Evolutionary conservation across 805 yeast genomes (phyloP).

Genomic region (Candida maltosa): DNA sequence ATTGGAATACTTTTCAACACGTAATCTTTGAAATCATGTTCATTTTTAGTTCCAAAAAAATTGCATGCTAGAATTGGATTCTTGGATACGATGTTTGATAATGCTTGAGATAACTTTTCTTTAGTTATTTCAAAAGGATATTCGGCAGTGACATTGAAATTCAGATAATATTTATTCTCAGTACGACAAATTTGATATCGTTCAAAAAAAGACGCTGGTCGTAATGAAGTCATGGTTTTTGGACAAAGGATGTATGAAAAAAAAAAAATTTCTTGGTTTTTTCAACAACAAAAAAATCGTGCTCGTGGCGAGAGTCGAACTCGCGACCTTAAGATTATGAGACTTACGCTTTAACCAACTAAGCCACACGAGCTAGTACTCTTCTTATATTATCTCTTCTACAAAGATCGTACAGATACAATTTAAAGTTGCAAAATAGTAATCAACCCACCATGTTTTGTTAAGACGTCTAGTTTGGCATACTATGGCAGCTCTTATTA

Average conservation of each 20-base stretch:
- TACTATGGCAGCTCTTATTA: too few species aligned
- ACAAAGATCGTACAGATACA: too few species aligned
- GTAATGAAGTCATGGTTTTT: too few species aligned
- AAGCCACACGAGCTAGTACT: too few species aligned
- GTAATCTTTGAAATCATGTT: conserved; percentile 10
- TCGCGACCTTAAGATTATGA: neutral
- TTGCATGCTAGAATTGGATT: conserved; percentile 17
- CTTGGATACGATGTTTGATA: conserved; percentile 12
- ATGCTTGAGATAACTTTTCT: conserved; percentile 16
- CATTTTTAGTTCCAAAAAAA: conserved; percentile 11
- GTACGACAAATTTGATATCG: conserved; percentile 17
- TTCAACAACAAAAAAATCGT: neutral
- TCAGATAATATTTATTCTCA: conserved; percentile 10
- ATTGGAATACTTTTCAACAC: conserved; percentile 15
- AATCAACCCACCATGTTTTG: too few species aligned
- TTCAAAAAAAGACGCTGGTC: conserved; percentile 17
- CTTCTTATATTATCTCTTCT: too few species aligned
- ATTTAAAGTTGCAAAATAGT: too few species aligned
- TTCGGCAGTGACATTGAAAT: conserved; percentile 20
- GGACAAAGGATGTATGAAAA: too few species aligned
- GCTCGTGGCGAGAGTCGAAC: neutral
- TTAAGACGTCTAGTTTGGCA: too few species aligned
- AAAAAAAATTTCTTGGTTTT: too few species aligned
- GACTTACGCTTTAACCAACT: conserved; percentile 1
- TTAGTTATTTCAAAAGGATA: conserved; percentile 12